Conservation (phyloP, 768 basidiomycete species). For the Inosperma sp. region DNA sequence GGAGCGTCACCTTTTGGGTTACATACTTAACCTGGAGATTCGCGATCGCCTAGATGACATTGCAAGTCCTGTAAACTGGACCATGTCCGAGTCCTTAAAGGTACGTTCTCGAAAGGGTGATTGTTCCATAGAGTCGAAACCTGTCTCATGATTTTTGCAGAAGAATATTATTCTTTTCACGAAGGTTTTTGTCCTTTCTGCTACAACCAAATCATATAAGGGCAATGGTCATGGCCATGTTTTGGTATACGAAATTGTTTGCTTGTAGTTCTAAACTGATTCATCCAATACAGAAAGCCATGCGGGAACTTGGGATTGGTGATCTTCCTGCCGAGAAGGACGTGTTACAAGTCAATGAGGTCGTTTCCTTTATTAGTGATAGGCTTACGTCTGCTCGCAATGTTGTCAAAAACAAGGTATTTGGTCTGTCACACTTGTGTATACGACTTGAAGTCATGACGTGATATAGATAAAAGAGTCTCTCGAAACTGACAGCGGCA, state of each 20-base stretch:
- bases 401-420: not conserved
- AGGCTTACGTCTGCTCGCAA: not conserved
- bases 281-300: not conserved
- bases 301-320: not conserved
- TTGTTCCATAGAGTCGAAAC: not conserved
- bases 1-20: not conserved
- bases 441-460: not conserved
- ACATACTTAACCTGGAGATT: not conserved
- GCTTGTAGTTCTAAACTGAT: not conserved
- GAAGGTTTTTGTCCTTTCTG: not conserved
- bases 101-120: no score
- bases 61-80: slow-evolving; percentile 1
- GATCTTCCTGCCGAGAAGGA: not conserved
- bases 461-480: not conserved
- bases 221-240: not conserved
- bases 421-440: not conserved
- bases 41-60: not conserved
- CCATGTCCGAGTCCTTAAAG: not conserved
- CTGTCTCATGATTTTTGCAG: not conserved
- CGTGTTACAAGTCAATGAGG: not conserved
- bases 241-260: not conserved
- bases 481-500: not conserved
- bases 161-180: not conserved
- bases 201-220: not conserved
- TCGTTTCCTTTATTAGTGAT: not conserved